These are phyloP conservation scores for Handroanthus guayacan DNA, from an alignment of 257 asterid genomes.

Conservation along the genomic window DNA sequence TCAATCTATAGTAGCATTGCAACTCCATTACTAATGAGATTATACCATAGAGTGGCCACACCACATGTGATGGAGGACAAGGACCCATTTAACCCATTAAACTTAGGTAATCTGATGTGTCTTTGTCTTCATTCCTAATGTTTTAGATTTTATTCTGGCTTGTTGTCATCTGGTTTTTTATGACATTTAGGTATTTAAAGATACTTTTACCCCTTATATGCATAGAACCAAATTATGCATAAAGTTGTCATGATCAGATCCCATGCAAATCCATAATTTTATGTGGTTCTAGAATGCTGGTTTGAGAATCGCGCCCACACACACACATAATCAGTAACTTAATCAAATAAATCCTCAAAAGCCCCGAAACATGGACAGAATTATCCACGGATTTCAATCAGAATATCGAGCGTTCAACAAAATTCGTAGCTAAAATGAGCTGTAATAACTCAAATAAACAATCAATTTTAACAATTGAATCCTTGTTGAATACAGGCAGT, in stretches of 20 bases:
- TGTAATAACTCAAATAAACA: not conserved
- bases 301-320: not conserved
- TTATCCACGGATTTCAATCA: slow-evolving; percentile 15
- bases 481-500: not conserved
- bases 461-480: slow-evolving; percentile 25
- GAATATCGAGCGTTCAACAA: slow-evolving; percentile 10
- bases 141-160: not conserved
- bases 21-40: slow-evolving; percentile 1
- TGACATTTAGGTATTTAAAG: not conserved
- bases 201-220: not conserved
- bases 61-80: not conserved
- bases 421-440: slow-evolving; percentile 29
- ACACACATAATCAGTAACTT: not conserved
- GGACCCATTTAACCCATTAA: not conserved
- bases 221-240: not conserved
- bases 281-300: not conserved
- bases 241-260: not conserved
- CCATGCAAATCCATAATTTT: slow-evolving; percentile 9
- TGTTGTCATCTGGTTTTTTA: not conserved
- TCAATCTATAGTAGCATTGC: not conserved
- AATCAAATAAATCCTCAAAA: not conserved
- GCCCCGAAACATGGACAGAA: not conserved
- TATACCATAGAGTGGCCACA: slow-evolving; percentile 22
- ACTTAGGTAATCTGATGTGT: not conserved
- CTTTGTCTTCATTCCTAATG: not conserved